Percentiles rank a stretch among this genome's conserved stretches.
Conservation (phyloP, 805 yeast genomes). For the Lipomyces anomalus region DNA sequence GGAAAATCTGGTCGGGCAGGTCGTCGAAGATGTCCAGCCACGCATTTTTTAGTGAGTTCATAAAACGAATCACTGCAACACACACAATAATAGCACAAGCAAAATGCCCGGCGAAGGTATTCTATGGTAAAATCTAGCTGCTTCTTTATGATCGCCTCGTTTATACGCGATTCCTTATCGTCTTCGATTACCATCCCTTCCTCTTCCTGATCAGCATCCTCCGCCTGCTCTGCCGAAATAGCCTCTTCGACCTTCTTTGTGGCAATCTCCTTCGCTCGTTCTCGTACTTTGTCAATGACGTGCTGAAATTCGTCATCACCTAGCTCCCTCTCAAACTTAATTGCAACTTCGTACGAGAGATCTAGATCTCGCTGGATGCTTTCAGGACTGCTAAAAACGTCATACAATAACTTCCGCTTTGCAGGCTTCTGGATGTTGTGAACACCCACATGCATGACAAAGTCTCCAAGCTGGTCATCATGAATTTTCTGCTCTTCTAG, state of each 20-base stretch:
- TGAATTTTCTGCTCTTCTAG: slow-evolving; percentile 15
- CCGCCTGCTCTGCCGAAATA: slow-evolving; percentile 4
- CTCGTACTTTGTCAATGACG: slow-evolving; percentile 10
- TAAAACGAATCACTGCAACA: slow-evolving; percentile 14
- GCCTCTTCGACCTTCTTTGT: slow-evolving; percentile 1
- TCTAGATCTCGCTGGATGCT: slow-evolving; percentile 8
- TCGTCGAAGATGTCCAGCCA: slow-evolving; percentile 20
- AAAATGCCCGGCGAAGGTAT: slow-evolving; percentile 19
- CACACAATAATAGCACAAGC: slow-evolving; percentile 22
- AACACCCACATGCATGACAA: slow-evolving; percentile 17
- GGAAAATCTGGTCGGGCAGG: slow-evolving; percentile 6
- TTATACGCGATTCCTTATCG: slow-evolving; percentile 4
- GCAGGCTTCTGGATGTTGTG: slow-evolving; percentile 7
- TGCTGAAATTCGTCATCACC: slow-evolving; percentile 6
- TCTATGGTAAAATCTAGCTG: slow-evolving; percentile 13
- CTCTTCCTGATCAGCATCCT: slow-evolving; percentile 10
- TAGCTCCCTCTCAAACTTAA: slow-evolving; percentile 15
- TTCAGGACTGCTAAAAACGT: slow-evolving; percentile 6
- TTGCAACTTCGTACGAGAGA: slow-evolving; percentile 8
- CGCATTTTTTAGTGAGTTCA: slow-evolving; percentile 17
- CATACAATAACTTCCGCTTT: slow-evolving; percentile 13
- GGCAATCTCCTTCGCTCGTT: slow-evolving; percentile 11
- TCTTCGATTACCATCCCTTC: slow-evolving; percentile 18
- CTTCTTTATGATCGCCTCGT: slow-evolving; percentile 11
- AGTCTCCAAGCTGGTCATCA: slow-evolving; percentile 11